Percentiles rank a stretch among this genome's conserved stretches.
These are phyloP conservation scores for Venturia pyrina DNA, from an alignment of 2,329 filamentous ascomycete species.

Conservation along the genomic window DNA sequence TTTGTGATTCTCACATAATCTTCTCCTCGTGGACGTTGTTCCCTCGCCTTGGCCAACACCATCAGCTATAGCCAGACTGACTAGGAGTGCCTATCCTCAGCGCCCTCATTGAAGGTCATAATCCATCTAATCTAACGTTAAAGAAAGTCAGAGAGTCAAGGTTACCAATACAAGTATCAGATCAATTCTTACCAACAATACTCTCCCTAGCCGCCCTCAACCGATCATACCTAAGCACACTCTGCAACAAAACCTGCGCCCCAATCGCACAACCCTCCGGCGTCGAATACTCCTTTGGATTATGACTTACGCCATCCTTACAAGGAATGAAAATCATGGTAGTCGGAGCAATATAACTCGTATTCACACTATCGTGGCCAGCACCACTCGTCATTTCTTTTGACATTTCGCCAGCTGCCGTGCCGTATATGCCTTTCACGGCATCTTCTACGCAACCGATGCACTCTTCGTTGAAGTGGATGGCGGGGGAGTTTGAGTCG, in stretches of 20 bases:
- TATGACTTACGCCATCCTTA: constrained; percentile 52
- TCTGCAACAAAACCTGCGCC: constrained; percentile 39
- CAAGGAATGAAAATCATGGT: constrained; percentile 60
- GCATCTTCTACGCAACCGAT: constrained; percentile 54
- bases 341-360: constrained; percentile 49
- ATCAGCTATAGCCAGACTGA: no score
- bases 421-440: constrained; percentile 47
- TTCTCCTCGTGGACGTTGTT: no score
- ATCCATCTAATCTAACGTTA: neutral
- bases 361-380: constrained; percentile 46
- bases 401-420: constrained; percentile 45
- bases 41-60: no score
- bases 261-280: constrained; percentile 50
- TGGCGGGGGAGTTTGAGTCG: constrained; percentile 52
- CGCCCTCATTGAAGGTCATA: no score
- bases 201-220: constrained; percentile 49
- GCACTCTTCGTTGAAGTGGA: constrained; percentile 57
- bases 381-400: constrained; percentile 22
- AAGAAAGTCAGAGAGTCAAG: neutral
- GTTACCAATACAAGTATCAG: neutral
- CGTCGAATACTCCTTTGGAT: constrained; percentile 52
- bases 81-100: no score
- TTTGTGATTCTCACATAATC: no score
- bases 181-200: neutral
- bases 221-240: constrained; percentile 19